These are phyloP conservation scores for Chloroidium sp. DNA, from an alignment of 163 green algal species.

Conservation along the genomic window DNA sequence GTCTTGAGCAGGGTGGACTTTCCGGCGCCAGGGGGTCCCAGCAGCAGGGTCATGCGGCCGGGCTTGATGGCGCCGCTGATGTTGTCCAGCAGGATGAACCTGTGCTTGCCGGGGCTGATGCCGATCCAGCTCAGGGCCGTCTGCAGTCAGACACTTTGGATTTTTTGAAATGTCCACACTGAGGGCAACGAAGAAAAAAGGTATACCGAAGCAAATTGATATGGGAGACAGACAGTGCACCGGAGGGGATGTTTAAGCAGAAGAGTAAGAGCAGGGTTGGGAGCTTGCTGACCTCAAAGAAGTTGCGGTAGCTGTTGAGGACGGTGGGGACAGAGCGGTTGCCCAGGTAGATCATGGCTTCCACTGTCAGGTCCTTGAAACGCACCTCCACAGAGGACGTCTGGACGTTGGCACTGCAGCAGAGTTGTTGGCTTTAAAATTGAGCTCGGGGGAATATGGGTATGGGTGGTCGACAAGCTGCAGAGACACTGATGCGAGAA, in stretches of 20 bases:
- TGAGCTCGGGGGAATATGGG: no score
- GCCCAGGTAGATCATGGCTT: constrained; percentile 13
- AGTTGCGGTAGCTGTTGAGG: constrained; percentile 11
- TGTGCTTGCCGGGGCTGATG: not conserved
- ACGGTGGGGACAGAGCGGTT: constrained; percentile 9
- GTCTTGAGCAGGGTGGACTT: constrained; percentile 64
- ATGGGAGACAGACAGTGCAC: no score
- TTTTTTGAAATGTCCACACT: not conserved
- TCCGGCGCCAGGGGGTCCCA: constrained; percentile 63
- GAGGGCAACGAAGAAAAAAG: not conserved
- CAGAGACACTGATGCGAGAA: no score
- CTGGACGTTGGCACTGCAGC: constrained; percentile 17
- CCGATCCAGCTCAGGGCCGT: not conserved
- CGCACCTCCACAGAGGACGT: constrained; percentile 17
- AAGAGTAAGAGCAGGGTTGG: not conserved
- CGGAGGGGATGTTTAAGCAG: not conserved
- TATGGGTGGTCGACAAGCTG: no score
- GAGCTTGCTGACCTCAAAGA: constrained; percentile 13
- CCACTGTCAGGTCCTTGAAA: constrained; percentile 18
- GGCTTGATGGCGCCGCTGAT: constrained; percentile 17
- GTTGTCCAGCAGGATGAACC: constrained; percentile 15
- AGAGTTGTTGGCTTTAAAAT: not conserved
- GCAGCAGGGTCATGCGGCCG: constrained; percentile 57
- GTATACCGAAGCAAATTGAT: not conserved
- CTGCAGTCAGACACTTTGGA: not conserved